Base-by-base conservation (phyloP, 192 early-diverging fungal species). In the Pilobolus umbonatus region DNA sequence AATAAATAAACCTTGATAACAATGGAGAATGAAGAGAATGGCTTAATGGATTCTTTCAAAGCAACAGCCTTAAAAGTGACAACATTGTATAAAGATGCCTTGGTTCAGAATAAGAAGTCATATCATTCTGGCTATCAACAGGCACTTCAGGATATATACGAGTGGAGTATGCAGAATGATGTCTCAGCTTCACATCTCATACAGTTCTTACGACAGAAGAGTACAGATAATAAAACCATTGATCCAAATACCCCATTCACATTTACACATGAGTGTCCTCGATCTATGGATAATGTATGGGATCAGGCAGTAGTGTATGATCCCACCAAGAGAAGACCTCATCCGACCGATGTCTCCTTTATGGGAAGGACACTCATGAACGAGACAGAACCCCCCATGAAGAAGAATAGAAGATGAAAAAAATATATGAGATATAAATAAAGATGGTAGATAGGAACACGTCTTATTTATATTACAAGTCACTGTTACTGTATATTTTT, bases 61-160 rank as follows among this genome's bases (percentile, higher is more conserved):
- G 73, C 75, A 29, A 73, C 78, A 17, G 78, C 78, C 14, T 60
- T 71, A 12, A 73, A 71, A 25, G 78, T 80, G 19, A 77, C 78
- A 2, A 73, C 71, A 24, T 65, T 80, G 9, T 80, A 80, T 61
- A 80, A 80, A 57, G 78, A 80, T 42, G 73, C 78, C 2, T 61
- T 77, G n/a, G 70, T 72, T 19, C 73, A 71, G 38, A 76, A 80
- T n/a, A 60, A 72, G 14, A 69, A 71, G 42, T 69, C 74, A 22
- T 76, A 73, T 57, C 71, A 65, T 12, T 65, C 74, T 21, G 78
- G 78, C 21, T 80, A 80, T 61, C 70, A 80, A 40, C 73, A 76
- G 17, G 75, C 75, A 1, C 34, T 80, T 4, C 78, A 80, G 60
- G 78, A 80, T 62, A 30, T 80, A 4, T 60, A 75, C 43, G 68